Evolutionary conservation across 306 rosid species (phyloP).

Genomic region (Pueraria montana): DNA sequence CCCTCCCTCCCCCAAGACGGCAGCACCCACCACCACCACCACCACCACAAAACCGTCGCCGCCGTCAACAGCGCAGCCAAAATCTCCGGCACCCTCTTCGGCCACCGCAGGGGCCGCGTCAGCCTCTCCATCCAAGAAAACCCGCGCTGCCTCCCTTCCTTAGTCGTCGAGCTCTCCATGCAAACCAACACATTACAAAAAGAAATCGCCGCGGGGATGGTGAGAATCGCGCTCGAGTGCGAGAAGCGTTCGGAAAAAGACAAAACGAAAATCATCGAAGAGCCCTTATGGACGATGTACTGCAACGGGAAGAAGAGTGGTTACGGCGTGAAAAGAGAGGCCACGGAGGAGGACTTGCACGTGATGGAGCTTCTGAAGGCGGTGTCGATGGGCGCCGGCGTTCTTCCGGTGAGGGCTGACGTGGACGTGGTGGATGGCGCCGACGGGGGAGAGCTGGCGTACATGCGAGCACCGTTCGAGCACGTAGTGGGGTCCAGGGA

Average conservation of each 20-base stretch:
- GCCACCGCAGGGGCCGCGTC: slow-evolving; percentile 76
- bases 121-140: slow-evolving; percentile 73
- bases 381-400: slow-evolving; percentile 87
- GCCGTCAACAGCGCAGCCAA: slow-evolving; percentile 21
- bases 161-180: slow-evolving; percentile 74
- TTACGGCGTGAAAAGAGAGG: slow-evolving; percentile 74
- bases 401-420: slow-evolving; percentile 64
- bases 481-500: slow-evolving; percentile 76
- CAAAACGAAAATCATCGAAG: slow-evolving; percentile 64
- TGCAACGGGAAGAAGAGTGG: slow-evolving; percentile 88
- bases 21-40: slow-evolving; percentile 42
- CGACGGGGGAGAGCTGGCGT: slow-evolving; percentile 68
- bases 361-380: slow-evolving; percentile 82
- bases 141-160: slow-evolving; percentile 61
- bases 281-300: slow-evolving; percentile 78
- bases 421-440: slow-evolving; percentile 54
- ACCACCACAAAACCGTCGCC: slow-evolving; percentile 1
- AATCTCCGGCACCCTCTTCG: slow-evolving; percentile 75
- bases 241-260: slow-evolving; percentile 77
- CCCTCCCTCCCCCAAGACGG: slow-evolving; percentile 50
- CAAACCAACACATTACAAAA: slow-evolving; percentile 70
- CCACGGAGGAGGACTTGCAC: slow-evolving; percentile 68
- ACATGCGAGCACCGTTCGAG: slow-evolving; percentile 79
- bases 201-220: slow-evolving; percentile 80
- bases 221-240: slow-evolving; percentile 80